A percentile compares a stretch with the other conserved stretches of the same genome.
These are phyloP conservation scores for Phytophthora sojae DNA, from an alignment of 352 stramenopile genomes.

Conservation along the genomic window DNA sequence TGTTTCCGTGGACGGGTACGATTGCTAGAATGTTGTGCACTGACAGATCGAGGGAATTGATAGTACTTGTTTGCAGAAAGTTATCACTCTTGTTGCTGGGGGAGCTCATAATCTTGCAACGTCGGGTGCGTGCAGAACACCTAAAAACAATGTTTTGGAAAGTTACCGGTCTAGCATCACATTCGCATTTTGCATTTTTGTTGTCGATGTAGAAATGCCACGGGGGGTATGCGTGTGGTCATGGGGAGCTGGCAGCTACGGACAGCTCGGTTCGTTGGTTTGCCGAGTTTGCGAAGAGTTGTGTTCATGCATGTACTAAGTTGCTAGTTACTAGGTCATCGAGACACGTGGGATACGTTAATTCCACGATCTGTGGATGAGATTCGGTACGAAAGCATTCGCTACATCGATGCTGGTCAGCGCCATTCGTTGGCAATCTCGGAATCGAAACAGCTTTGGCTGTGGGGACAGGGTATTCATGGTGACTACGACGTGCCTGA, in stretches of 20 bases:
- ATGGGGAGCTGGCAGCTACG: conserved; percentile 69
- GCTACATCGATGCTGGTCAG: conserved; percentile 69
- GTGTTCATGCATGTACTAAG: neutral
- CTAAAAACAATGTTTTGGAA: neutral
- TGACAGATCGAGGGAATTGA: neutral
- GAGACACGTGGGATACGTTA: conserved; percentile 71
- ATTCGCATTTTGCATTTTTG: neutral
- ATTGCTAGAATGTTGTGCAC: neutral
- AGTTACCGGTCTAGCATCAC: neutral
- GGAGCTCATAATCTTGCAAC: conserved; percentile 74
- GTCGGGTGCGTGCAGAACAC: conserved; percentile 45
- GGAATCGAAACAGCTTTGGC: conserved; percentile 63
- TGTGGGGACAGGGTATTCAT: conserved; percentile 80
- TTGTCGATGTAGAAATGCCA: conserved; percentile 49
- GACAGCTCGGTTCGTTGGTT: conserved; percentile 62
- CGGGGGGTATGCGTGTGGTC: conserved; percentile 75
- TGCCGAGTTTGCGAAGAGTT: neutral
- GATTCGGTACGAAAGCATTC: conserved; percentile 64
- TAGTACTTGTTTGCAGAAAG: conserved; percentile 59
- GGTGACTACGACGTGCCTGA: conserved; percentile 52
- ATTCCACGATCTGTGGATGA: conserved; percentile 75
- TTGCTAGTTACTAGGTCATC: conserved; percentile 54
- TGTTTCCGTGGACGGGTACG: conserved; percentile 70
- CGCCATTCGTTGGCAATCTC: conserved; percentile 79
- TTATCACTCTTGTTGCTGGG: conserved; percentile 57